These are phyloP conservation scores for Naganishia kalamii DNA, from an alignment of 768 basidiomycete genomes.

Conservation along the genomic window DNA sequence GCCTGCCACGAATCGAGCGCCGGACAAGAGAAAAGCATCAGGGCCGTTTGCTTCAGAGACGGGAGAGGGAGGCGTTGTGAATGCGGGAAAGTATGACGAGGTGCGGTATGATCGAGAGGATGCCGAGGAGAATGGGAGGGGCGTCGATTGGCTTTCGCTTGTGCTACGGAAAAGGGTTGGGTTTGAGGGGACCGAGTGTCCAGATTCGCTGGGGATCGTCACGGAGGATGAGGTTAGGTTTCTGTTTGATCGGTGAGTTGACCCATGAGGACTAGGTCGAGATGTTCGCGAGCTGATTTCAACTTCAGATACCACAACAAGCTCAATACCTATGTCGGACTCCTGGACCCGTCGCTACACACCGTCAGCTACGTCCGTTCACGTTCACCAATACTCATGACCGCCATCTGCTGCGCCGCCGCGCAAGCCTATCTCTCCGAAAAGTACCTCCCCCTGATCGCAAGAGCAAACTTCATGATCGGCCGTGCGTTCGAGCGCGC, in stretches of 20 bases:
- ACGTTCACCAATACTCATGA: conserved; percentile 26
- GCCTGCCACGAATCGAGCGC: neutral
- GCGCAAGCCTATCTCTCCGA: conserved; percentile 20
- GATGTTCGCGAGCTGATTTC: neutral
- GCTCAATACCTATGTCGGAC: conserved; percentile 29
- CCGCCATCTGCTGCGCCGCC: conserved; percentile 24
- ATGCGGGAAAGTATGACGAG: neutral
- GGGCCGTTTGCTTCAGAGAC: neutral
- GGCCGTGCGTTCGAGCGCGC: conserved; percentile 29
- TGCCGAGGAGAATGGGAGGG: neutral
- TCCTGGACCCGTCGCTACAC: conserved; percentile 29
- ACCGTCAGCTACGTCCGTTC: conserved; percentile 17
- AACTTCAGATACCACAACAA: conserved; percentile 18
- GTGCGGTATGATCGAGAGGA: neutral
- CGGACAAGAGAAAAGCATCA: neutral
- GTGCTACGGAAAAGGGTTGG: neutral
- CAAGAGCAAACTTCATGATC: conserved; percentile 22
- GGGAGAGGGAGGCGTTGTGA: neutral
- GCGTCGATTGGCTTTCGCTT: neutral
- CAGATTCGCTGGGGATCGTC: conserved; percentile 21
- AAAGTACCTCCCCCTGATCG: conserved; percentile 19
- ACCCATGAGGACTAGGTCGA: neutral
- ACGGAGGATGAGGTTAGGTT: conserved; percentile 17
- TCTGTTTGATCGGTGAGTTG: conserved; percentile 18
- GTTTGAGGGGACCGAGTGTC: conserved; percentile 22